A percentile compares a stretch with the other conserved stretches of the same genome.
These are phyloP conservation scores for Circinella minor DNA, from an alignment of 371 early-diverging fungal species.

Conservation along the genomic window DNA sequence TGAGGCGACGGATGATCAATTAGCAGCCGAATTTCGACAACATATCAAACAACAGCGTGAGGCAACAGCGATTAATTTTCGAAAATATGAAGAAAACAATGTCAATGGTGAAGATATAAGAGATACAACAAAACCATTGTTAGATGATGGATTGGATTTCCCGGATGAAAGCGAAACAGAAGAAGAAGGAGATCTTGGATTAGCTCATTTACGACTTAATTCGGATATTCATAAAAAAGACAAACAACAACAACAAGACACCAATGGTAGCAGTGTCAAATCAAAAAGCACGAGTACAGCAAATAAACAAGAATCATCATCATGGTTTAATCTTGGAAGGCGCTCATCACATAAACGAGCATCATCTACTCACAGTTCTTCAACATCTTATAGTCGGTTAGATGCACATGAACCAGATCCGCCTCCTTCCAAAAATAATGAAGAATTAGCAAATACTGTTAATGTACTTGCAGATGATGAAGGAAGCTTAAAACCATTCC, in stretches of 20 bases:
- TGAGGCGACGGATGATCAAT: constrained; percentile 22
- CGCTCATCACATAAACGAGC: not conserved
- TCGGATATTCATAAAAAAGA: not conserved
- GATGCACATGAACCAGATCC: constrained; percentile 20
- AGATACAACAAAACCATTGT: constrained; percentile 5
- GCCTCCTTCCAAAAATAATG: not conserved
- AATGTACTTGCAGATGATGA: constrained; percentile 32
- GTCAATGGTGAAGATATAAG: not conserved
- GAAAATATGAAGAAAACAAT: constrained; percentile 26
- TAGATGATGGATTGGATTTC: constrained; percentile 18
- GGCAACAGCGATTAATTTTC: constrained; percentile 21
- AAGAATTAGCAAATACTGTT: constrained; percentile 9
- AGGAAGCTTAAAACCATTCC: constrained; percentile 32
- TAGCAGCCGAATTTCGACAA: constrained; percentile 24
- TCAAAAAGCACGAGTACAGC: not conserved
- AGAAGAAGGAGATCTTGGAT: constrained; percentile 6
- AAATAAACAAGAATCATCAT: not conserved
- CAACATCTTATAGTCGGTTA: constrained; percentile 2
- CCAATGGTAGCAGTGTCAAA: not conserved
- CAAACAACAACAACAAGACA: not conserved
- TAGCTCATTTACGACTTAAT: not conserved
- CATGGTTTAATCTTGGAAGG: constrained; percentile 12
- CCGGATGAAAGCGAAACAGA: constrained; percentile 24
- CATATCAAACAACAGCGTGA: constrained; percentile 35
- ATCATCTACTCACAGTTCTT: not conserved